Base-by-base conservation (phyloP, 768 basidiomycete genomes). In the Asterophora parasitica region DNA sequence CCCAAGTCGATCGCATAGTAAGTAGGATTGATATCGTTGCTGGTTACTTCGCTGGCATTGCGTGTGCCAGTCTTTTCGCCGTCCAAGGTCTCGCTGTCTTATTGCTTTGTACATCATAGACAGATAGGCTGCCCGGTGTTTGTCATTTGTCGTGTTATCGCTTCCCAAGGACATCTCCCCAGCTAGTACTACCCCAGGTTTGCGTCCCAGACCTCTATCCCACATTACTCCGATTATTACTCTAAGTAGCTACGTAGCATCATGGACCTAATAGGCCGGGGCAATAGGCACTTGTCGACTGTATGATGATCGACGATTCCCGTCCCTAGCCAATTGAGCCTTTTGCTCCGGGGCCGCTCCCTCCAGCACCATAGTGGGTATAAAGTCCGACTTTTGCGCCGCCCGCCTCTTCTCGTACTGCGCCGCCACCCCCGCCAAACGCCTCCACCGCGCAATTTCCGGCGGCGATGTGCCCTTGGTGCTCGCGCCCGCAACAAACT, bases 1-100 rank as follows among this genome's bases (percentile, higher is more conserved):
- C 75, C 75, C 11, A 74, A 68, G 58, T 76, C 74, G 39, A 55
- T 71, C 39, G 72, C 72, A 28, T 74, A 62, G 57, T 44, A 16
- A n/a, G n/a, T n/a, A n/a, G n/a, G n/a, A n/a, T n/a, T n/a, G n/a
- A n/a, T n/a, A n/a, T n/a, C n/a, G n/a, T n/a, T n/a, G n/a, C n/a
- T n/a, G n/a, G n/a, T n/a, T 44, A 2, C 35, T 13, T 50, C 20
- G 45, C 34, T 42, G 47, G 20, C 26, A n/a, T n/a, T n/a, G n/a
- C n/a, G n/a, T n/a, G n/a, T n/a, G n/a, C n/a, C n/a, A n/a, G n/a
- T n/a, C n/a, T n/a, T n/a, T n/a, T n/a, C n/a, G n/a, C n/a, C n/a
- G n/a, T n/a, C n/a, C n/a, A n/a, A n/a, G n/a, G n/a, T n/a, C n/a
- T n/a, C n/a, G n/a, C n/a, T n/a, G n/a, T n/a, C n/a, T n/a, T n/a